Percentiles rank a stretch among this genome's conserved stretches.
phyloP scores from a whole-genome alignment of 2,329 filamentous ascomycete species.

The Cytospora schulzeri region DNA sequence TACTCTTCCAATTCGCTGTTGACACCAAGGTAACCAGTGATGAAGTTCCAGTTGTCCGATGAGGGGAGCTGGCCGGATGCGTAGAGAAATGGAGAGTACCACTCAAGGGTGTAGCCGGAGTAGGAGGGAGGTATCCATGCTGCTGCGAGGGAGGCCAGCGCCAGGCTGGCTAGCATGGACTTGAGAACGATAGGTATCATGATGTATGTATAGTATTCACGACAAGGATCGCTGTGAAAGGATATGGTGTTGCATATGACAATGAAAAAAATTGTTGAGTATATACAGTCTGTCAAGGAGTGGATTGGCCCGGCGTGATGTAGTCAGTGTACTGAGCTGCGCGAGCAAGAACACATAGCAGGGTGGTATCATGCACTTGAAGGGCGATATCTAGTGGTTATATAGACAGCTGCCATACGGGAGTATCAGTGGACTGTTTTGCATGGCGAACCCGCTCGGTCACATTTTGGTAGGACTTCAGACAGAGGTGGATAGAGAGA shows the following conservation, averaged over 20 bases:
- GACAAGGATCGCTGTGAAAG: too few species aligned
- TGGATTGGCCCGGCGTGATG: background rate
- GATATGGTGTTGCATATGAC: background rate
- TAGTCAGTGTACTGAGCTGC: background rate
- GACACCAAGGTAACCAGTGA: slow-evolving; percentile 45
- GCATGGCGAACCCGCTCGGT: background rate
- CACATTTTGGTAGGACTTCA: background rate
- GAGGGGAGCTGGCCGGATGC: slow-evolving; percentile 42
- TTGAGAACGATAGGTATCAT: background rate
- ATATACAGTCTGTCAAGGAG: background rate
- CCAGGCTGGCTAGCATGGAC: slow-evolving; percentile 7
- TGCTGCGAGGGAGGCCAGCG: slow-evolving; percentile 33
- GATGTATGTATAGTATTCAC: background rate
- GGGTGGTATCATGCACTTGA: background rate
- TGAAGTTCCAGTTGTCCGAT: slow-evolving; percentile 48
- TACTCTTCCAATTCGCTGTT: slow-evolving; percentile 55
- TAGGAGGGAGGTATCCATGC: slow-evolving; percentile 44
- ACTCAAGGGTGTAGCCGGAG: slow-evolving; percentile 45
- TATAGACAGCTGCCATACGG: background rate
- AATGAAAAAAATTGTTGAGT: background rate
- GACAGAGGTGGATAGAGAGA: too few species aligned
- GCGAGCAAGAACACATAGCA: background rate
- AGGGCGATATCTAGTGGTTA: background rate
- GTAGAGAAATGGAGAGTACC: slow-evolving; percentile 50
- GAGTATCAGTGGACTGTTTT: background rate